Base-by-base conservation (phyloP, 2,329 filamentous ascomycete species). In the Aureobasidium sp. region DNA sequence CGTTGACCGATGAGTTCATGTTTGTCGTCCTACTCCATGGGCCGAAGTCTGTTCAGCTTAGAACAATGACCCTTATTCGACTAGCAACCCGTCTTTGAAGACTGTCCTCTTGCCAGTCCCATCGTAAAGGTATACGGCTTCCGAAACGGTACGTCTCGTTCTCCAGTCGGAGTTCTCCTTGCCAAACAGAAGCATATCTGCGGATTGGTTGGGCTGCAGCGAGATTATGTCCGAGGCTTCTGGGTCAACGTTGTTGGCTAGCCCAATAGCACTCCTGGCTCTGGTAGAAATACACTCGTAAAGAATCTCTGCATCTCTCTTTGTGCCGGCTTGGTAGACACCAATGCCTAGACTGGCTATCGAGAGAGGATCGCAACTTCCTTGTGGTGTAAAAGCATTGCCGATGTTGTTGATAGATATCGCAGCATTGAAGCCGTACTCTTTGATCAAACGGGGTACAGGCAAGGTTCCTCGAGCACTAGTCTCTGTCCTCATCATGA, bases 311-410 rank as follows among this genome's bases (percentile, higher is more conserved):
- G 84, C 80, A 67, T 87, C 84, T 17, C 72, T 68, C 61, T 77
- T 78, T 1, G 83, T 86, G 0, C 85, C 86, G 1, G 82, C 81
- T 63, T 89, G 85, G 67, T 89, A 89, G 3, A 89, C 68, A 0
- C 84, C 85, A 0, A 88, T 83, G 1, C 83, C 82, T 57, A 85
- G 73, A 64, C 79, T 83, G 21, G 85, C 85, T 45, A 88, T 73
- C 42, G 76, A 76, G 51, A 90, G 69, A 1, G 86, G 86, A 72
- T 89, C 87, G 40, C 81, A 84, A 19, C 76, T 83, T 0, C 86
- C 87, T 67, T 85, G 82, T 0, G 87, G 87, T 7, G 87, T 89
- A 66, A 90, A 89, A 0, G 86, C 85, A 68, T 90, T 90, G 19
- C 86, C 86, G 15, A 90, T 81, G 66, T 90, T 90, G 67, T 89